Evolutionary conservation across 345 rosid species (phyloP), one percentile per base, ranked within the genome.

Genomic region (Murraya koenigii): DNA sequence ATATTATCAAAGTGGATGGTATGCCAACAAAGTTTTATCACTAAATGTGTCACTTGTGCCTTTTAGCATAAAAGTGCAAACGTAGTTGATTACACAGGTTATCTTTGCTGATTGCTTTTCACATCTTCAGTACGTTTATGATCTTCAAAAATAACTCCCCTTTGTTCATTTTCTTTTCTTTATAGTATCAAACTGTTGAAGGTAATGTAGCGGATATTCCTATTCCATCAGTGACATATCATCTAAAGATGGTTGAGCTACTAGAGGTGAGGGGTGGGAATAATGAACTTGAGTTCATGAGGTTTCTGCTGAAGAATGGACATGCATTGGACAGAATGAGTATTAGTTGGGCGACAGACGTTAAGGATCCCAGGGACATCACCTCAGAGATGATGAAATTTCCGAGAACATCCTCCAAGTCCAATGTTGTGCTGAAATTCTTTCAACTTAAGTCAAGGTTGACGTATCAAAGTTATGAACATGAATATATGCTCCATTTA

Each of bases 271-370:
- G 17, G 11, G 66, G 52, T 23, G 5, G 23, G 10, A 6, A 36
- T 9, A n/a, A 72, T 15, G 75, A 58, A 58, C 33, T 72, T 35
- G 35, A 72, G 65, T 72, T 58, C 52, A 22, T 36, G n/a, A 72
- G 19, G 22, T 72, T 72, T 72, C 58, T 58, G 30, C 75, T 35
- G 38, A 58, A 58, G 66, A 6, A 23, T 56, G 75, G 65, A 72
- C 52, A 3, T 22, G 54, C 38, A 36, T 38, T 72, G 64, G 30
- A 70, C 39, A 52, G 22, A 49, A 49, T 19, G 25, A 8, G 61
- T 19, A 20, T 70, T 49, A 28, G 3, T 17, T 56, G 64, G 65
- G 32, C 3, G 6, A 11, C 7, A 4, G 44, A 26, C 38, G 0
- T 35, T 5, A 11, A 36, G 11, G 28, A 38, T 58, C 28, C 32